phyloP scores from a whole-genome alignment of 2,329 filamentous ascomycete genomes.

The Aspergillus viridinutans region DNA sequence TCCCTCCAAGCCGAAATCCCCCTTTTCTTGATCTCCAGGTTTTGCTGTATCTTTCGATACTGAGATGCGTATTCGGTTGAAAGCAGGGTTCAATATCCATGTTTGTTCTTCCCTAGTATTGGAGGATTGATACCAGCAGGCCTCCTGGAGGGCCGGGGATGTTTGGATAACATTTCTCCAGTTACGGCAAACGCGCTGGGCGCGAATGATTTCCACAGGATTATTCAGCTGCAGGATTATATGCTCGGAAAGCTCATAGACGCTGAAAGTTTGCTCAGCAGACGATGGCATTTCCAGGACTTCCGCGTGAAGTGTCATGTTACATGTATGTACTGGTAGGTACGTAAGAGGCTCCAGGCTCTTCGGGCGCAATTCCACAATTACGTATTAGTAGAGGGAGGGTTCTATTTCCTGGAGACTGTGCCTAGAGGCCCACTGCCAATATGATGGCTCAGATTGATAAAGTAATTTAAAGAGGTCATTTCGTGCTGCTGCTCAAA shows the following conservation, averaged over 20 bases:
- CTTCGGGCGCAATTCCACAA: background rate
- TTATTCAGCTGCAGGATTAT: constrained; percentile 1
- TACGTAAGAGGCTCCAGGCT: background rate
- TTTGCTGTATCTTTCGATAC: background rate
- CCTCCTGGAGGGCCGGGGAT: background rate
- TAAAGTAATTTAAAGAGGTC: no score
- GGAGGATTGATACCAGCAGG: constrained; percentile 1
- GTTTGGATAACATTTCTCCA: constrained; percentile 5
- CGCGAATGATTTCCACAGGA: background rate
- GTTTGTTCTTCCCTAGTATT: background rate
- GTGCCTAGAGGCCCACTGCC: background rate
- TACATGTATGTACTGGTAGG: background rate
- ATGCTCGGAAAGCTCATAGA: constrained; percentile 2
- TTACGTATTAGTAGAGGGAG: background rate
- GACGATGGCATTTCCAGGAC: background rate
- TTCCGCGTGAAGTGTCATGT: background rate
- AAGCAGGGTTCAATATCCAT: constrained; percentile 3
- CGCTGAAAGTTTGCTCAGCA: background rate
- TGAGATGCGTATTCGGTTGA: constrained; percentile 2
- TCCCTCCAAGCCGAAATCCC: background rate
- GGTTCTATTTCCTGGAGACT: background rate
- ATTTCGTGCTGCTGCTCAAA: no score
- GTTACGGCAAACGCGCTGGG: background rate
- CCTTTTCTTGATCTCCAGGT: background rate
- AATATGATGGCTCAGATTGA: background rate